Percentiles rank a stretch among this genome's conserved stretches.
Evolutionary conservation across 345 rosid species (phyloP).

Genomic region (Salix brachista): DNA sequence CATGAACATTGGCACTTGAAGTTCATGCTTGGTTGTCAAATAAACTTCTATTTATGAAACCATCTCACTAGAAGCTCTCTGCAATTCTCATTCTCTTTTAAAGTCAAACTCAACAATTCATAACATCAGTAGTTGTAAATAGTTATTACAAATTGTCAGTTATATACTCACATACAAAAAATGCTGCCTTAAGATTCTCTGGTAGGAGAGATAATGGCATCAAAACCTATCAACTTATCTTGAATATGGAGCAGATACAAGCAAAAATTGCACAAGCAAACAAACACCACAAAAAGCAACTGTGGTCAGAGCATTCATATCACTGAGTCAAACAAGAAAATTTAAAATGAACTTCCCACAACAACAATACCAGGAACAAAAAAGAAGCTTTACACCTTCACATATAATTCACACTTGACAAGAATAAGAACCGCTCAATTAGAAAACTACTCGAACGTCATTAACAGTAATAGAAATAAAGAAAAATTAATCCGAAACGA

Average conservation of each 20-base stretch:
- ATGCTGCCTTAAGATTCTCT: background rate
- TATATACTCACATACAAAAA: background rate
- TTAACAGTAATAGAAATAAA: background rate
- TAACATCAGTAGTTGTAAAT: background rate
- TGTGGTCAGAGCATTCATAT: background rate
- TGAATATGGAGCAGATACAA: background rate
- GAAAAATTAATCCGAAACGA: background rate
- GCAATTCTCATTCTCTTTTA: background rate
- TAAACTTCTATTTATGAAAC: background rate
- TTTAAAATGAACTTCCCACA: background rate
- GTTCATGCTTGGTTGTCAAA: background rate
- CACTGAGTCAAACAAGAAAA: background rate
- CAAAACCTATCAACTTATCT: background rate
- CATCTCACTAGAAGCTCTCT: background rate
- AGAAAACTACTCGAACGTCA: background rate
- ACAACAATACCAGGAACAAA: background rate
- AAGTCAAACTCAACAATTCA: background rate
- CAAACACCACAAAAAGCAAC: background rate
- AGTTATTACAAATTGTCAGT: background rate
- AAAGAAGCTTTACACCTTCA: background rate
- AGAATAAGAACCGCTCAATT: slow-evolving; percentile 5
- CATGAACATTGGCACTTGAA: too few species aligned
- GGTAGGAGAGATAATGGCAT: background rate
- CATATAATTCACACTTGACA: background rate
- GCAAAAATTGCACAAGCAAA: background rate